phyloP scores from a whole-genome alignment of 1,284 basidiomycete species.

The Calocybe gambosa region DNA sequence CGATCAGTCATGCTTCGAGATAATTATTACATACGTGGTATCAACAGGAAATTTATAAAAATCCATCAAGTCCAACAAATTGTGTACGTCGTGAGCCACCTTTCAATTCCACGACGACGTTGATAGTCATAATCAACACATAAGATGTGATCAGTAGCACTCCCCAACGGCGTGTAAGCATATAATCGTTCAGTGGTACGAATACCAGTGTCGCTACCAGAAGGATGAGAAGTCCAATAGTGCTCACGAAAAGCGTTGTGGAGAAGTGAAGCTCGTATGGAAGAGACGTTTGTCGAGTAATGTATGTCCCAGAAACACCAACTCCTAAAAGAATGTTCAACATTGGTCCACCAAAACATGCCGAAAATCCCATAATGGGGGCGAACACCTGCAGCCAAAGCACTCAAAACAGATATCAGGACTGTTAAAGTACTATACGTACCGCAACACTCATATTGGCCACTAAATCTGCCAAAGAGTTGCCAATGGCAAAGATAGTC shows the following conservation, averaged over 20 bases:
- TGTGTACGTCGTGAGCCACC: constrained; percentile 7
- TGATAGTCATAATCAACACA: constrained; percentile 63
- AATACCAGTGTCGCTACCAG: constrained; percentile 75
- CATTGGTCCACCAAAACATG: constrained; percentile 94
- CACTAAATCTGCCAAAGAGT: constrained; percentile 93
- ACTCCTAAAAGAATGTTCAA: constrained; percentile 93
- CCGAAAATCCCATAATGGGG: constrained; percentile 88
- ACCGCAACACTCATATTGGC: constrained; percentile 93
- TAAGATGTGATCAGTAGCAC: constrained; percentile 74
- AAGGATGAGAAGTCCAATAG: constrained; percentile 70
- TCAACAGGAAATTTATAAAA: background rate
- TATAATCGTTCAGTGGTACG: constrained; percentile 82
- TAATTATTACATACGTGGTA: background rate
- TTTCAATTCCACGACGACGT: constrained; percentile 67
- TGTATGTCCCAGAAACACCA: constrained; percentile 73
- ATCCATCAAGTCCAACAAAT: background rate
- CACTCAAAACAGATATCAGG: background rate
- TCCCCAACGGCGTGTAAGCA: constrained; percentile 78
- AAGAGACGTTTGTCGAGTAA: constrained; percentile 53
- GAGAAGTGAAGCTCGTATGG: constrained; percentile 75
- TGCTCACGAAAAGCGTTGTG: constrained; percentile 79
- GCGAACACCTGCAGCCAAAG: constrained; percentile 54
- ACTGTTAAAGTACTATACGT: constrained; percentile 20
- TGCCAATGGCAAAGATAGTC: constrained; percentile 95
- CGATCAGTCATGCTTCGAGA: background rate